These are phyloP conservation scores for Pinus tabuliformis DNA, from an alignment of 75 land plant species.

Conservation along the genomic window DNA sequence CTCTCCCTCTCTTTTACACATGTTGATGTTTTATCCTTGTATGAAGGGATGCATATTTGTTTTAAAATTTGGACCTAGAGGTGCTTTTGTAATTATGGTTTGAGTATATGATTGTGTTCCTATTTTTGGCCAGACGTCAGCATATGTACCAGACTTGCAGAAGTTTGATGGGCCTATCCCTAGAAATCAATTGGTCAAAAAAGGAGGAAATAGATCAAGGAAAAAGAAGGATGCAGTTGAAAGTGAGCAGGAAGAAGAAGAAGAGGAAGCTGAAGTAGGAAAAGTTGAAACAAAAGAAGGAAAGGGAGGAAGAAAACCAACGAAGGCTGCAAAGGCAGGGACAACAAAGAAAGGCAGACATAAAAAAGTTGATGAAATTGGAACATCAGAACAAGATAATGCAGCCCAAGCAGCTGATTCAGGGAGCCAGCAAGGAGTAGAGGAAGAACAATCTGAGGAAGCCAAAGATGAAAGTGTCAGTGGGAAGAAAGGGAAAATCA, in stretches of 20 bases:
- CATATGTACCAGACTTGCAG: slow-evolving; percentile 69
- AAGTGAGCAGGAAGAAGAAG: slow-evolving; percentile 9
- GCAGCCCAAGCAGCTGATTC: neutral
- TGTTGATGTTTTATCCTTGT: neutral
- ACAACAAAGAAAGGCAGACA: neutral
- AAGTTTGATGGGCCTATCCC: slow-evolving; percentile 37
- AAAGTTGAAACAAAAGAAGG: slow-evolving; percentile 5
- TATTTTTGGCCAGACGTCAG: slow-evolving; percentile 43
- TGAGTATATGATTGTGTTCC: neutral
- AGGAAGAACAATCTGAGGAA: neutral
- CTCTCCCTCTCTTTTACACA: neutral
- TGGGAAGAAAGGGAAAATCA: neutral
- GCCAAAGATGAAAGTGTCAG: neutral
- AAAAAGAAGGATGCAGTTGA: slow-evolving; percentile 19
- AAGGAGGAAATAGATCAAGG: slow-evolving; percentile 15
- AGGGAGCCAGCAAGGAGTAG: neutral
- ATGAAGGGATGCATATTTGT: neutral
- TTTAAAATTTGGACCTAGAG: neutral
- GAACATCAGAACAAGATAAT: neutral
- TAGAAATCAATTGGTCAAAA: slow-evolving; percentile 14
- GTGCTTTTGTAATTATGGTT: neutral
- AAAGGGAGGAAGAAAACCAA: neutral
- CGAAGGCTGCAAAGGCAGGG: slow-evolving; percentile 4
- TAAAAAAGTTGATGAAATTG: neutral
- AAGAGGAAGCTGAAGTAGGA: slow-evolving; percentile 8